Evolutionary conservation across 2,329 filamentous ascomycete species (phyloP).

Genomic region (Penicillium sp.): DNA sequence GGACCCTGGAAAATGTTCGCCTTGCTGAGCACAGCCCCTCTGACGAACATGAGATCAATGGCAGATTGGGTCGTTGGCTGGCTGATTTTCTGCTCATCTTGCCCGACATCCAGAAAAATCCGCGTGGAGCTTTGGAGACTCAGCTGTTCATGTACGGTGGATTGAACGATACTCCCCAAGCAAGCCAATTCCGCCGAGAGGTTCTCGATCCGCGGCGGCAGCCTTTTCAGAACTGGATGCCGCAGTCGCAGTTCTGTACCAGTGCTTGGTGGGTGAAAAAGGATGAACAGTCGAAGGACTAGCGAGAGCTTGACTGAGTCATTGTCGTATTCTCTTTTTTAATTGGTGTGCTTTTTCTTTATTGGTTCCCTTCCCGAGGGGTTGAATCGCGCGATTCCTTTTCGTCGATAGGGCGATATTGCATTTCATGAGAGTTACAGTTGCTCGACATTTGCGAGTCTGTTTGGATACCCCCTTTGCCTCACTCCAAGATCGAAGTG

Average conservation of each 20-base stretch:
- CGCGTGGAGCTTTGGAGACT: conserved; percentile 6
- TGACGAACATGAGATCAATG: conserved; percentile 8
- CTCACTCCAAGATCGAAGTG: too few species aligned
- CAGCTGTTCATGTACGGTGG: conserved; percentile 25
- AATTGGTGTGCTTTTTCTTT: too few species aligned
- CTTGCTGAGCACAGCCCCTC: conserved; percentile 1
- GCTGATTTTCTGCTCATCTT: conserved; percentile 31
- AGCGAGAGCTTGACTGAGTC: too few species aligned
- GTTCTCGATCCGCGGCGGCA: conserved; percentile 17
- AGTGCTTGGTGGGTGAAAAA: conserved; percentile 12
- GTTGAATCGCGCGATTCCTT: too few species aligned
- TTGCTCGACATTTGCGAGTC: too few species aligned
- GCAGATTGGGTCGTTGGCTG: conserved; percentile 30
- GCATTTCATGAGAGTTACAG: too few species aligned
- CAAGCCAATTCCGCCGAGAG: conserved; percentile 21
- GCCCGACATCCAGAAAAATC: conserved; percentile 20
- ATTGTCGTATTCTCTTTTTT: too few species aligned
- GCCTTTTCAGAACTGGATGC: conserved; percentile 21
- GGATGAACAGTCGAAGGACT: background rate
- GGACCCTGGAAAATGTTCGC: conserved; percentile 25
- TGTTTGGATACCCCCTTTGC: too few species aligned
- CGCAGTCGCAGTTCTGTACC: conserved; percentile 14
- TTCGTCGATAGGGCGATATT: too few species aligned
- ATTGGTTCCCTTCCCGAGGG: too few species aligned
- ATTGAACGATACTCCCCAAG: conserved; percentile 17